phyloP scores from a whole-genome alignment of 2,329 filamentous ascomycete species.

The Harringtonia lauricola region DNA sequence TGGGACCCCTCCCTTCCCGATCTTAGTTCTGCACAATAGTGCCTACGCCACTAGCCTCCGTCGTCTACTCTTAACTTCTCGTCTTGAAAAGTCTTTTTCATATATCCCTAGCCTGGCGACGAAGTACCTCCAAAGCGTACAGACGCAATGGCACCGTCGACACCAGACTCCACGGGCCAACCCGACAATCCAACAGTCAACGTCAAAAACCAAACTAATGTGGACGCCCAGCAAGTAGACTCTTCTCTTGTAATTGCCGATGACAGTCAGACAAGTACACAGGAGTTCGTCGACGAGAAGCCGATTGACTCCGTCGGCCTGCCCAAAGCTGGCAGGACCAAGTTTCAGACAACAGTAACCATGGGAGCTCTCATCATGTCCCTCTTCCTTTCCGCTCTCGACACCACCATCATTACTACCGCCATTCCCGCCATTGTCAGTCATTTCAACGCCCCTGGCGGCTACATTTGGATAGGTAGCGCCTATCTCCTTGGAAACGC shows the following conservation, averaged over 20 bases:
- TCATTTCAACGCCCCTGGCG: conserved; percentile 52
- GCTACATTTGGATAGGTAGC: conserved; percentile 68
- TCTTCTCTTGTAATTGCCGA: not conserved
- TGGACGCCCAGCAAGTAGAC: not conserved
- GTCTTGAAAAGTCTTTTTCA: no score
- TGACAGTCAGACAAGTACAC: not conserved
- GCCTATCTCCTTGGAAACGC: conserved; percentile 62
- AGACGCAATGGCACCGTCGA: not conserved
- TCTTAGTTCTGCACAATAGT: no score
- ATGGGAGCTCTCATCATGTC: conserved; percentile 5
- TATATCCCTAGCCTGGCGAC: no score
- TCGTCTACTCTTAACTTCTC: no score
- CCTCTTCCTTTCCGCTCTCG: conserved; percentile 41
- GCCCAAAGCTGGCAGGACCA: not conserved
- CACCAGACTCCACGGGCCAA: not conserved
- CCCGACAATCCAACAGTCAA: not conserved
- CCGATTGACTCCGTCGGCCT: not conserved
- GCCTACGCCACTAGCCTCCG: no score
- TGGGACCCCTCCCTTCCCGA: no score
- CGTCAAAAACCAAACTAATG: not conserved
- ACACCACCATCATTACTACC: conserved; percentile 53
- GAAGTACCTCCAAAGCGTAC: no score
- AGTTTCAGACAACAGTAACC: not conserved
- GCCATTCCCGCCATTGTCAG: conserved; percentile 52
- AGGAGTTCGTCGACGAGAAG: not conserved